phyloP scores from a whole-genome alignment of 139 green algal species.

The Chlorella sp. region DNA sequence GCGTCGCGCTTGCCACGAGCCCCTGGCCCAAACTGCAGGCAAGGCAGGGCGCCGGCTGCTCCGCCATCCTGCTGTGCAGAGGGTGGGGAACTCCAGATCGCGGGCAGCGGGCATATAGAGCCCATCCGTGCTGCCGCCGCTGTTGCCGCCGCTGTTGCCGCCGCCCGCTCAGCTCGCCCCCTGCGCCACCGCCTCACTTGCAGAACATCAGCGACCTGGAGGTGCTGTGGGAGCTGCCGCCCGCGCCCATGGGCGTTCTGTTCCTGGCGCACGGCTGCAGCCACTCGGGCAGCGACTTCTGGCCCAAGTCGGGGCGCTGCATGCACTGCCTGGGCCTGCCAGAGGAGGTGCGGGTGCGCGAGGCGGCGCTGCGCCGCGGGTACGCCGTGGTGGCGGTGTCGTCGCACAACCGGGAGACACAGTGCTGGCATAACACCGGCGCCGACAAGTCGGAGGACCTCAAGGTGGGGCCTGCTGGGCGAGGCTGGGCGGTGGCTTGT shows the following conservation, averaged over 20 bases:
- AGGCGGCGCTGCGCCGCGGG: constrained; percentile 40
- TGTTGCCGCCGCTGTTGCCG: background rate
- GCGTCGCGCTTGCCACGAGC: too few species aligned
- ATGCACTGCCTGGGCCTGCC: constrained; percentile 65
- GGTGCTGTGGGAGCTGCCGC: constrained; percentile 27
- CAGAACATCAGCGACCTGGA: background rate
- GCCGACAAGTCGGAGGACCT: constrained; percentile 2
- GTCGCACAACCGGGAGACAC: constrained; percentile 41
- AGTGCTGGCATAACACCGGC: constrained; percentile 60
- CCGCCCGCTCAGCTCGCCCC: background rate
- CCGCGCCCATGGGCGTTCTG: background rate
- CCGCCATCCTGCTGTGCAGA: too few species aligned
- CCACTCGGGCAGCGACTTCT: constrained; percentile 67
- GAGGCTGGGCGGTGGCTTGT: too few species aligned
- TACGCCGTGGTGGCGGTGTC: constrained; percentile 59
- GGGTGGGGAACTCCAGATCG: too few species aligned
- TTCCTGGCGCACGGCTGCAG: constrained; percentile 62
- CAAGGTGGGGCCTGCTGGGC: background rate
- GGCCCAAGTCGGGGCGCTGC: constrained; percentile 46
- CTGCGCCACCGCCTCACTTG: background rate
- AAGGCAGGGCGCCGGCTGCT: background rate
- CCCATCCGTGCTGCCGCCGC: background rate
- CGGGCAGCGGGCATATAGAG: too few species aligned
- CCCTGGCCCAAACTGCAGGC: background rate
- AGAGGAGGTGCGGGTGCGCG: constrained; percentile 61